Conservation (phyloP, 495 filamentous ascomycete species). For the Aspergillus ellipticus region DNA sequence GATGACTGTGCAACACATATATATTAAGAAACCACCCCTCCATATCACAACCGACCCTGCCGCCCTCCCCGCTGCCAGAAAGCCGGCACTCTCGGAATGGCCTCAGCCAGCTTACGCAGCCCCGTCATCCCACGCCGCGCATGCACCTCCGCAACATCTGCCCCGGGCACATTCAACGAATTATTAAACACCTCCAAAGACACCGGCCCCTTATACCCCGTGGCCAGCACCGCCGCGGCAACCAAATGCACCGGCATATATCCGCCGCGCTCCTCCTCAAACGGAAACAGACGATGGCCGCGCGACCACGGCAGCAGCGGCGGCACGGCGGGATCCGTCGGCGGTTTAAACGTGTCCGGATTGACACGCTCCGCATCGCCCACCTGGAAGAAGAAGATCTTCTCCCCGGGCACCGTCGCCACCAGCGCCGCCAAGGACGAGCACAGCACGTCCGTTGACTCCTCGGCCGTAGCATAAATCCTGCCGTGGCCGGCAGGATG, state of each 20-base stretch:
- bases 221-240: constrained; percentile 54
- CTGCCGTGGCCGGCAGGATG: constrained; percentile 26
- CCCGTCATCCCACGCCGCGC: constrained; percentile 22
- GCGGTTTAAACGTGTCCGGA: constrained; percentile 30
- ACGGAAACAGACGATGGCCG: constrained; percentile 52
- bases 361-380: constrained; percentile 58
- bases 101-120: constrained; percentile 14
- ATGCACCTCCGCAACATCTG: constrained; percentile 18
- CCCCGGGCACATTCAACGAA: constrained; percentile 21
- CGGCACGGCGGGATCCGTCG: constrained; percentile 20
- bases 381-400: constrained; percentile 70
- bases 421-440: constrained; percentile 43
- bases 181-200: constrained; percentile 61
- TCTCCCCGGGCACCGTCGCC: constrained; percentile 53
- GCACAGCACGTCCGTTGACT: constrained; percentile 22
- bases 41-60: not conserved
- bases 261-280: constrained; percentile 42
- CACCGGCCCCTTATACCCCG: constrained; percentile 60
- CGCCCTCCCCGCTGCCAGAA: constrained; percentile 12
- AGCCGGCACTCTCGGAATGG: constrained; percentile 11
- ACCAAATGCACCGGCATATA: constrained; percentile 65
- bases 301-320: constrained; percentile 31
- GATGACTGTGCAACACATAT: not conserved
- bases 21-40: not conserved
- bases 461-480: constrained; percentile 21